Base-by-base conservation (phyloP, 2,329 filamentous ascomycete species). In the Rhynchosporium agropyri region DNA sequence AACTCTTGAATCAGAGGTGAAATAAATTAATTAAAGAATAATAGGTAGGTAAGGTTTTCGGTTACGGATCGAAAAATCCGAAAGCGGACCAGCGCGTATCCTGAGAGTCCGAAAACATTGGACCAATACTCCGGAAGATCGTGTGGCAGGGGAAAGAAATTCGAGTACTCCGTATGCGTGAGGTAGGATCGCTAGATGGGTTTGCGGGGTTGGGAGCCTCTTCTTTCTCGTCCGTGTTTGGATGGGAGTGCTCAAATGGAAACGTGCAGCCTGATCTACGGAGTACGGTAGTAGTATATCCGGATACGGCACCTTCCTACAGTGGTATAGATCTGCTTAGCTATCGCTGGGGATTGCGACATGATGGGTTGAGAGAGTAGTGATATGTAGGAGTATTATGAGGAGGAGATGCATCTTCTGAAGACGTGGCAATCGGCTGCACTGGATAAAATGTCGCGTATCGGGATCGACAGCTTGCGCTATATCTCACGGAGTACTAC, bases 231-330 rank as follows among this genome's bases (percentile, higher is more conserved):
- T 9, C 6, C 31, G 10, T 53, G 13, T 3, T 15, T 51, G 33
- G 49, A 12, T 45, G 15, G 36, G 33, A 50, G 36, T 38, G 28
- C 53, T 12, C 36, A 36, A 26, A 28, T 56, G 13, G n/a, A 51
- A 29, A 7, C 40, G 46, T 60, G 64, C 64, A 66, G 64, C 49
- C 64, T 66, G 64, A 66, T 63, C 58, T 63, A 57, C 54, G 33
- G 33, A 20, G 20, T 20, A 20, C 33, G 33, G 33, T 28, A 42
- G 12, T 45, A 40, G 54, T 59, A 63, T 61, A 65, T 59, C 65
- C 61, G 61, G 49, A 65, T 62, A 31, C 15, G 43, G 1, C 20
- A 20, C 20, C 20, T 20, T 20, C 20, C 1, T 20, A 20, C 20
- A 20, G 20, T 36, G 33, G 33, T 36, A 5, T 36, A 36, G 33